Percentiles rank a stretch among this genome's conserved stretches.
phyloP scores from a whole-genome alignment of 2,329 filamentous ascomycete genomes.

The Ascochyta lentis region DNA sequence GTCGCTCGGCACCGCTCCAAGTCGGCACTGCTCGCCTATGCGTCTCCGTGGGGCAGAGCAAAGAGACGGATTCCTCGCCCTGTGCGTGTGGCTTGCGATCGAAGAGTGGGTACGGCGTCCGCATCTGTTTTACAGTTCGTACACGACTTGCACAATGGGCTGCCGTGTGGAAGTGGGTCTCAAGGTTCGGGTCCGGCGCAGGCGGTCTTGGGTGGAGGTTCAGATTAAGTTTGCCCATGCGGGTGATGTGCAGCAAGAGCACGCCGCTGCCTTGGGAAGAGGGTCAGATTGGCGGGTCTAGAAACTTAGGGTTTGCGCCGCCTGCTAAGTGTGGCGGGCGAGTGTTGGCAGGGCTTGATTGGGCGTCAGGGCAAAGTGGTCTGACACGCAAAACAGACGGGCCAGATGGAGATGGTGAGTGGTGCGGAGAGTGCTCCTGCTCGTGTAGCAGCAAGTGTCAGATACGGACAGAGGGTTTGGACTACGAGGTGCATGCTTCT shows the following conservation, averaged over 20 bases:
- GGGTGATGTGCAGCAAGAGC: conserved; percentile 16
- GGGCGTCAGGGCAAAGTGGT: not conserved
- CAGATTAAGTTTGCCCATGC: conserved; percentile 19
- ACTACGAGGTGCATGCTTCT: not conserved
- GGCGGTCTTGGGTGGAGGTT: conserved; percentile 4
- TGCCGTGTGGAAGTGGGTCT: not conserved
- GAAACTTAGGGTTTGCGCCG: conserved; percentile 12
- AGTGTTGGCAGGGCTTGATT: not conserved
- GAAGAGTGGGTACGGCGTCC: not conserved
- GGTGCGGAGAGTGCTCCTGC: conserved; percentile 7
- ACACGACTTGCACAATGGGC: not conserved
- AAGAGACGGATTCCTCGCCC: not conserved
- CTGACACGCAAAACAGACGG: not conserved
- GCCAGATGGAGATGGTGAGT: conserved; percentile 1
- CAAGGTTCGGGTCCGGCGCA: conserved; percentile 8
- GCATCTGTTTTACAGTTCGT: not conserved
- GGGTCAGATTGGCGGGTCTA: not conserved
- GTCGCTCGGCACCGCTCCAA: conserved; percentile 1
- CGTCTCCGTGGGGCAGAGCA: not conserved
- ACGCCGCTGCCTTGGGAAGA: conserved; percentile 8
- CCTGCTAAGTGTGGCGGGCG: not conserved
- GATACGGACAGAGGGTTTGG: not conserved
- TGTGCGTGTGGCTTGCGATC: not conserved
- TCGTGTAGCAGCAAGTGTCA: conserved; percentile 2
- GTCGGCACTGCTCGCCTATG: not conserved